phyloP scores from a whole-genome alignment of 352 stramenopile genomes.

The Globisporangium sylvaticum region DNA sequence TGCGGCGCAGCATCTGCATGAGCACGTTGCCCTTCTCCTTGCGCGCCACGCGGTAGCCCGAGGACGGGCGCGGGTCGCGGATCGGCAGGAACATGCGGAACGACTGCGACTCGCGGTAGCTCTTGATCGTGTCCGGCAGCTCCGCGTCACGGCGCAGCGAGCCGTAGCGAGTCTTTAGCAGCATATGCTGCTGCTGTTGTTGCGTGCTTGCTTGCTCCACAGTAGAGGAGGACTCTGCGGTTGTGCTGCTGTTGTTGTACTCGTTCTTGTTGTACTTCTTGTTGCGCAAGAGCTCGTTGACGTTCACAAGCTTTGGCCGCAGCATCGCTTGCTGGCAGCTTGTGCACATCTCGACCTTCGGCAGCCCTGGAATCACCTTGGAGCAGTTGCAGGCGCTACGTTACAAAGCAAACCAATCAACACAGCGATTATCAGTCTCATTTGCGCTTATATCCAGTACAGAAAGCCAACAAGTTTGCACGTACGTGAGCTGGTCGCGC shows the following conservation, averaged over 20 bases:
- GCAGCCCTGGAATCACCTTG: constrained; percentile 36
- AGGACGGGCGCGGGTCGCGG: constrained; percentile 32
- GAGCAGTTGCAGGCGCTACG: constrained; percentile 54
- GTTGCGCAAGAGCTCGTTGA: constrained; percentile 20
- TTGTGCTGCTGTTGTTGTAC: not conserved
- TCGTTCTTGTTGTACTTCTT: not conserved
- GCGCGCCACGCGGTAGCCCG: constrained; percentile 35
- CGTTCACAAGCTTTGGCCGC: constrained; percentile 39
- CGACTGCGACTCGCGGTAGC: constrained; percentile 45
- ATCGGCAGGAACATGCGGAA: constrained; percentile 63
- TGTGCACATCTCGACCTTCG: constrained; percentile 60
- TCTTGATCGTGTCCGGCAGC: constrained; percentile 22
- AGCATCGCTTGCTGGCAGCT: constrained; percentile 49
- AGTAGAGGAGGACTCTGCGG: not conserved
- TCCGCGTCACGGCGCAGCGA: constrained; percentile 33
- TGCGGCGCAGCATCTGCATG: constrained; percentile 47
- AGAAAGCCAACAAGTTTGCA: constrained; percentile 1
- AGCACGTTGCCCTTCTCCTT: constrained; percentile 48
- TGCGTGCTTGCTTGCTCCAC: constrained; percentile 13
- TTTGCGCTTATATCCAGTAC: not conserved
- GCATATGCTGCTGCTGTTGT: constrained; percentile 17
- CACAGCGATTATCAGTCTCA: not conserved
- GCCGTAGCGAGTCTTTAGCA: constrained; percentile 33
- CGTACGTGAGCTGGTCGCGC: constrained; percentile 43
- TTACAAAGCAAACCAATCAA: not conserved